Evolutionary conservation across 257 asterid genomes (phyloP), one percentile per base, ranked within the genome.

Genomic region (Solanum gandarillasii): DNA sequence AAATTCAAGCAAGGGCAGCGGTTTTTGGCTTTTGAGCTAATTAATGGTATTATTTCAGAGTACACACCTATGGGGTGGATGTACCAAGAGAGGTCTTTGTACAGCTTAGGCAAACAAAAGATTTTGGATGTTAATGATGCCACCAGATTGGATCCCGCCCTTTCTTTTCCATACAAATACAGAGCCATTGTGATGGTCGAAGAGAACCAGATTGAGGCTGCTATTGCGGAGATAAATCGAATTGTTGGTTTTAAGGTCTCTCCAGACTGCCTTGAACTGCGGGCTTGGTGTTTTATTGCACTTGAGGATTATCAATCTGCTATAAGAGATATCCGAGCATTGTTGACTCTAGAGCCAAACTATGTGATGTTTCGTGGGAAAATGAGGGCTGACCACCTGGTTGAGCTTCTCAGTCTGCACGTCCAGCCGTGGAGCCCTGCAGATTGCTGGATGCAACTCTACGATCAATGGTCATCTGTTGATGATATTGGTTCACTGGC

Each of bases 361-460:
- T 90, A 88, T 85, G 78, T 91, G 91, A 88, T 92, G 92, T 92
- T 92, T 89, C 83, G 60, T 58, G 93, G 93, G 35, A 92, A 74
- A 84, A 87, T 91, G 93, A 92, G 93, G 89, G 92, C 90, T 36
- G 93, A 91, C 85, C 91, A 90, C 89, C 87, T 92, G 88, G 85
- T 91, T 9, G 94, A 92, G 87, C 89, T 91, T 65, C 90, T 92
- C 65, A 86, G 86, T 86, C 90, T 72, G 65, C 87, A 87, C 23
- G 90, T 91, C 38, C 89, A 89, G 31, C 89, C 84, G 31, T 92
- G 94, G 94, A 91, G 93, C 86, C 85, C 94, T 35, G 94, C 94
- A 75, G 94, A 92, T 91, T 91, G 94, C 89, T 92, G 94, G 94
- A 87, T 92, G 92, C 94, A 92, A 86, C 87, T 92, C 16, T 91